A percentile compares a stretch with the other conserved stretches of the same genome.
Conservation (phyloP, 2,329 filamentous ascomycete species). For the Curvularia eragrostidis region DNA sequence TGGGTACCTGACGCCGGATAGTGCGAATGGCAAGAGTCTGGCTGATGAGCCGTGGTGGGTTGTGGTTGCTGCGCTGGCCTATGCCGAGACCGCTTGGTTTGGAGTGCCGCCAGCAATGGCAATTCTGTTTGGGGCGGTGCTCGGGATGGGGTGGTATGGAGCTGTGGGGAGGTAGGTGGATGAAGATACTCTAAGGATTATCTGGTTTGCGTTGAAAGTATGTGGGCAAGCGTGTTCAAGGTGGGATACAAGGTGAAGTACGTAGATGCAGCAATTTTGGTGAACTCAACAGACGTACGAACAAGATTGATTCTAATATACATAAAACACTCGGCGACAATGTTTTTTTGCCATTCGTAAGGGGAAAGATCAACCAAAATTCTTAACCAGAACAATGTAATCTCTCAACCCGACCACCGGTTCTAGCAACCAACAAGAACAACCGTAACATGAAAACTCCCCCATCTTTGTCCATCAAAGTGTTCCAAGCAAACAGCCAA, state of each 20-base stretch:
- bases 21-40: slow-evolving; percentile 45
- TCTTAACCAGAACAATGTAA: too few relatives aligned
- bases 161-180: slow-evolving; percentile 33
- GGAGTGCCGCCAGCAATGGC: slow-evolving; percentile 49
- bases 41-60: slow-evolving; percentile 55
- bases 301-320: neutral
- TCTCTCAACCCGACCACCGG: too few relatives aligned
- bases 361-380: too few relatives aligned
- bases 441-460: too few relatives aligned
- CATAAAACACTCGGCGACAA: neutral
- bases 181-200: neutral
- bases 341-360: too few relatives aligned
- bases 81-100: slow-evolving; percentile 52
- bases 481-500: too few relatives aligned
- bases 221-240: neutral
- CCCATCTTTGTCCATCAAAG: too few relatives aligned
- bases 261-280: neutral
- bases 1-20: slow-evolving; percentile 51
- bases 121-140: slow-evolving; percentile 49
- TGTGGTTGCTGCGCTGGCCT: slow-evolving; percentile 52
- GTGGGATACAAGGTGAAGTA: neutral
- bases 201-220: too few relatives aligned
- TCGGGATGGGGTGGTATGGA: slow-evolving; percentile 53
- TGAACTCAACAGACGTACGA: neutral
- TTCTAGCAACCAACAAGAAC: too few relatives aligned